Conservation (phyloP, 2,329 filamentous ascomycete genomes). For the Moelleriella libera region DNA sequence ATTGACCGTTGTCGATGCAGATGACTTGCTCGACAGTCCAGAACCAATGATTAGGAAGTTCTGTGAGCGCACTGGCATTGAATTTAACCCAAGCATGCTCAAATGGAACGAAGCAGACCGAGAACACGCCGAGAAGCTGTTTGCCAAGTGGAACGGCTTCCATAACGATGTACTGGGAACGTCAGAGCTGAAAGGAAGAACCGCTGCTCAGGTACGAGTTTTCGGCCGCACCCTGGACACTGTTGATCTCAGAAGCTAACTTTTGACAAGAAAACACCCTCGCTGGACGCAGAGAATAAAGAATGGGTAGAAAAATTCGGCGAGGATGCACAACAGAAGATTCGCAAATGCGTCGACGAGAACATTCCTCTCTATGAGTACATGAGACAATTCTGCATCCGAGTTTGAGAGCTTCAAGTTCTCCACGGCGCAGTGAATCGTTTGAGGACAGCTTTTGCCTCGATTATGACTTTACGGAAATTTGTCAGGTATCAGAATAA, state of each 20-base stretch:
- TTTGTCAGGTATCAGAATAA: no score
- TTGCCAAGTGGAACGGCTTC: conserved; percentile 96
- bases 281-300: conserved; percentile 49
- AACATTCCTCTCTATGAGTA: conserved; percentile 70
- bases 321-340: conserved; percentile 53
- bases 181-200: conserved; percentile 57
- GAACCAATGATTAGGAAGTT: conserved; percentile 62
- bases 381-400: conserved; percentile 62
- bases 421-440: no score
- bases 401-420: conserved; percentile 24
- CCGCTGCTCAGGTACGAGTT: conserved; percentile 39
- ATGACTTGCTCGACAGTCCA: conserved; percentile 82
- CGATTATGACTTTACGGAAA: no score
- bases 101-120: conserved; percentile 68
- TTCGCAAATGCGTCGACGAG: conserved; percentile 55
- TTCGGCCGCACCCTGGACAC: not conserved
- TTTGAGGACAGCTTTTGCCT: no score
- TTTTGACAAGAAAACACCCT: conserved; percentile 39
- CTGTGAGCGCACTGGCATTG: conserved; percentile 67
- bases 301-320: conserved; percentile 68
- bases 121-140: conserved; percentile 58
- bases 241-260: not conserved
- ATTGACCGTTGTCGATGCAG: conserved; percentile 83
- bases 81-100: conserved; percentile 67
- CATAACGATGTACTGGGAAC: conserved; percentile 90